Conservation (phyloP, 352 stramenopile genomes). For the Phytophthora brassicae region DNA sequence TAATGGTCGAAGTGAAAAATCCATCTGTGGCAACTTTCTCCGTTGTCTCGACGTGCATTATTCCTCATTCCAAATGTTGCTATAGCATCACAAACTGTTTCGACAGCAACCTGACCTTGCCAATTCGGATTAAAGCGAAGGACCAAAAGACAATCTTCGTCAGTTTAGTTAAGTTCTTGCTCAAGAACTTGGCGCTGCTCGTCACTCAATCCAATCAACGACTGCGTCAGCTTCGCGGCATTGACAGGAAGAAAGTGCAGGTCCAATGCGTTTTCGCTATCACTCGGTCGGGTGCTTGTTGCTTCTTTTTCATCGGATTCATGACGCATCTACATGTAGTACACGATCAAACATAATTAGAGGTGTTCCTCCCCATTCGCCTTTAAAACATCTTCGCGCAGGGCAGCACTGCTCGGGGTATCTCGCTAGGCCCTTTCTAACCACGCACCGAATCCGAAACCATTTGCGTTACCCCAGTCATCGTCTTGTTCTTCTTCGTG, state of each 20-base stretch:
- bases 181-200: slow-evolving; percentile 11
- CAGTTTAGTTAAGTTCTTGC: slow-evolving; percentile 4
- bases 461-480: background rate
- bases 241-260: slow-evolving; percentile 5
- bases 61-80: slow-evolving; percentile 5
- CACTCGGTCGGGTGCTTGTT: slow-evolving; percentile 1
- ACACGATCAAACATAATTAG: too few relatives aligned
- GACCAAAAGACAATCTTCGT: slow-evolving; percentile 6
- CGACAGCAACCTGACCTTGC: slow-evolving; percentile 5
- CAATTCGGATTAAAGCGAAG: slow-evolving; percentile 4
- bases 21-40: background rate
- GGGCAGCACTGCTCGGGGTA: too few relatives aligned
- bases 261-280: slow-evolving; percentile 4
- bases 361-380: too few relatives aligned
- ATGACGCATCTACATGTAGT: too few relatives aligned
- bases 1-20: slow-evolving; percentile 6
- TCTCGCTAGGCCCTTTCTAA: too few relatives aligned
- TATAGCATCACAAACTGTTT: slow-evolving; percentile 2
- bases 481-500: slow-evolving; percentile 2
- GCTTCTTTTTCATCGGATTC: too few relatives aligned
- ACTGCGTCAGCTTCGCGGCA: slow-evolving; percentile 8
- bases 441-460: slow-evolving; percentile 2
- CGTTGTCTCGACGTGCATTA: background rate
- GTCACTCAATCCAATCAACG: slow-evolving; percentile 7
- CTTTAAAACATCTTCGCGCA: too few relatives aligned